Evolutionary conservation across 179 eudicot species (phyloP).

Genomic region (Spinacia oleracea): DNA sequence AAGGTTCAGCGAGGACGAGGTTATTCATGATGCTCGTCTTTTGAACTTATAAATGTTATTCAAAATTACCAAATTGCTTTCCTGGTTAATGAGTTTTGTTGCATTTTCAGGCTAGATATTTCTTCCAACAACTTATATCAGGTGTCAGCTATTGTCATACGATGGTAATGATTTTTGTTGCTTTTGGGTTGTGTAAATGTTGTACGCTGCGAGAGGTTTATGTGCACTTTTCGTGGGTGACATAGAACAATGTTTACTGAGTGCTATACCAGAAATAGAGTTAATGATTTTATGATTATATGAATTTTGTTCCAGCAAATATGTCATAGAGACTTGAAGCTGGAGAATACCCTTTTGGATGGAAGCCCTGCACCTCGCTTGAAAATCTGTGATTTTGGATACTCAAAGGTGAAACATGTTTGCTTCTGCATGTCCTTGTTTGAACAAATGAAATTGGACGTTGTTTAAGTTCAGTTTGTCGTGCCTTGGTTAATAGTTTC

Average conservation of each 20-base stretch:
- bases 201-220: neutral
- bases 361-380: slow-evolving; percentile 47
- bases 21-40: slow-evolving; percentile 16
- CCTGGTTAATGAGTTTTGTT: neutral
- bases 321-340: slow-evolving; percentile 45
- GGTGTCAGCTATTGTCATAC: slow-evolving; percentile 53
- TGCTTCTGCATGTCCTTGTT: no score
- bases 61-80: no score
- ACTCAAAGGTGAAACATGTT: slow-evolving; percentile 21
- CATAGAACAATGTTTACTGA: neutral
- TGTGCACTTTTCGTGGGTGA: neutral
- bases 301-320: slow-evolving; percentile 33
- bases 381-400: slow-evolving; percentile 41
- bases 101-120: slow-evolving; percentile 46
- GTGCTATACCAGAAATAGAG: no score
- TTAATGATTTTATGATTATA: neutral
- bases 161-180: slow-evolving; percentile 32
- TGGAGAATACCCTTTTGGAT: slow-evolving; percentile 45
- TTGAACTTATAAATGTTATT: neutral
- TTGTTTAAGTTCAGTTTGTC: no score
- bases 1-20: slow-evolving; percentile 87
- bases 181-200: neutral
- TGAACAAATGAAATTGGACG: neutral
- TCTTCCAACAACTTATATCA: slow-evolving; percentile 50
- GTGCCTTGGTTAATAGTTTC: no score